Evolutionary conservation across 805 yeast species (phyloP).

Genomic region (Ogataea polymorpha): DNA sequence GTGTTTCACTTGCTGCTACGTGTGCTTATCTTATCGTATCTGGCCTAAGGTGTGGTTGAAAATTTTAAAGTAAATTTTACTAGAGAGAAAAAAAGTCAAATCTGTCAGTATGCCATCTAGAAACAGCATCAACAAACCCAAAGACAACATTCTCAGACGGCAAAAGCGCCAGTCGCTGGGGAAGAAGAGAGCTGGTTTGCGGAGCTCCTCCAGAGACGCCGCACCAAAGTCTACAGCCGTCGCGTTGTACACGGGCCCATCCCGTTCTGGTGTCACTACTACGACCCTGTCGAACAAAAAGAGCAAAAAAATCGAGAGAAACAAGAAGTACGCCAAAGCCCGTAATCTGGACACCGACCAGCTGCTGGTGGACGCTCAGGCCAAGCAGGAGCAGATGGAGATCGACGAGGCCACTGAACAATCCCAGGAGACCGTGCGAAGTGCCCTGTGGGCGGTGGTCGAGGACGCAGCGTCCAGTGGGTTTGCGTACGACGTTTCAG

Average conservation of each 20-base stretch:
- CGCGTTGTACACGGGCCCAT: conserved; percentile 41
- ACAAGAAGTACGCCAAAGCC: conserved; percentile 63
- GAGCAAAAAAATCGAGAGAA: conserved; percentile 75
- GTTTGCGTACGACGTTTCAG: conserved; percentile 40
- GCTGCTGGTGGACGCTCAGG: conserved; percentile 46
- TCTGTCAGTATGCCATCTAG: conserved; percentile 63
- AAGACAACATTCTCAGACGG: conserved; percentile 49
- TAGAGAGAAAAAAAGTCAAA: conserved; percentile 1
- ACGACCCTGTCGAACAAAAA: conserved; percentile 72
- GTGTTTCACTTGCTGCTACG: neutral
- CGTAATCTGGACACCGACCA: conserved; percentile 42
- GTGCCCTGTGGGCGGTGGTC: conserved; percentile 69
- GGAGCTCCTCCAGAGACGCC: conserved; percentile 20
- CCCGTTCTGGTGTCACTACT: conserved; percentile 40
- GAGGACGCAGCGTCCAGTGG: conserved; percentile 52
- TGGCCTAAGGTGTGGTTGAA: conserved; percentile 7
- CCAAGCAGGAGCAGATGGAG: conserved; percentile 52
- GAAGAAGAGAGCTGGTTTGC: conserved; percentile 46
- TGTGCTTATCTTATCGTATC: conserved; percentile 6
- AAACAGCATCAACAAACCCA: conserved; percentile 80
- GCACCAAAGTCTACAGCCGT: conserved; percentile 32
- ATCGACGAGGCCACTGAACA: conserved; percentile 37
- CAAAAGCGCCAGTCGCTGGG: conserved; percentile 50
- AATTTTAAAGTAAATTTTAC: conserved; percentile 4
- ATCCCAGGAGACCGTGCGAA: conserved; percentile 48